Evolutionary conservation across 345 rosid species (phyloP).

Genomic region (Hirschfeldia incana): DNA sequence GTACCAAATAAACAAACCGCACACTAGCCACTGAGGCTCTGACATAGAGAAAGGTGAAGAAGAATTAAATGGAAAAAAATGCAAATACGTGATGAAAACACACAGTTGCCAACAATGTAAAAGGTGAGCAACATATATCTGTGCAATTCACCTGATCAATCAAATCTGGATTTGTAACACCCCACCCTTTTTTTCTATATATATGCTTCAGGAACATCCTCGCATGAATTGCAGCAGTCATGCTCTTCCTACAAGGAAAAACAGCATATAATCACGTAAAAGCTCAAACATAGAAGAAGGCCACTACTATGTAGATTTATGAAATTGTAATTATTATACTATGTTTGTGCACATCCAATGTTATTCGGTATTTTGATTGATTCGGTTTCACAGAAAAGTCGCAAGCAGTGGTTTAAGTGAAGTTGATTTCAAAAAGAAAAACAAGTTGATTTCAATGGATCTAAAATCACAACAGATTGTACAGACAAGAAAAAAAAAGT

Average conservation of each 20-base stretch:
- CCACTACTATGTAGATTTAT: not conserved
- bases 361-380: not conserved
- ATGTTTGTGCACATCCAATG: not conserved
- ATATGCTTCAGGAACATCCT: constrained; percentile 94
- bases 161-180: constrained; percentile 70
- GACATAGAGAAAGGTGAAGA: not conserved
- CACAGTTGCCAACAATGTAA: not conserved
- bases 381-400: not conserved
- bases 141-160: constrained; percentile 71
- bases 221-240: constrained; percentile 84
- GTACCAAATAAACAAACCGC: not conserved
- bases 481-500: not conserved
- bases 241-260: constrained; percentile 59
- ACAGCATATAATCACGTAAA: not conserved
- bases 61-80: not conserved
- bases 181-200: constrained; percentile 96
- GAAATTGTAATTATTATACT: not conserved
- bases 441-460: no score
- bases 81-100: not conserved
- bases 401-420: no score
- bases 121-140: not conserved
- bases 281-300: not conserved
- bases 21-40: not conserved
- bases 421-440: no score
- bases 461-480: not conserved